Conservation (phyloP, 805 yeast species). For the Lachancea sp. region DNA sequence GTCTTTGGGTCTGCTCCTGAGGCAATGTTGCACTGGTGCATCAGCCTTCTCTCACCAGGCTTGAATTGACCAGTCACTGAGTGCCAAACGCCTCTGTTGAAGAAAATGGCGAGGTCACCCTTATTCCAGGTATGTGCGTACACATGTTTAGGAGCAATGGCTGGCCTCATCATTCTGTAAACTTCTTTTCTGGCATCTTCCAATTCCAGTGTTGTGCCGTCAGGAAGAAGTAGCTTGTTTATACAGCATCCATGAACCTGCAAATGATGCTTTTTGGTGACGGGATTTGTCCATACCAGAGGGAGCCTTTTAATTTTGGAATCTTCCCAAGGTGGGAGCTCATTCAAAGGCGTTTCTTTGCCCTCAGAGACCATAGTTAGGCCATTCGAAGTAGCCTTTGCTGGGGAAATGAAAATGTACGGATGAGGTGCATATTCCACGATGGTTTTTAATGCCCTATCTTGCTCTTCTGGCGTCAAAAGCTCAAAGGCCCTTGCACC, state of each 20-base stretch:
- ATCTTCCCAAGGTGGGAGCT: constrained; percentile 80
- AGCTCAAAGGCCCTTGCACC: constrained; percentile 73
- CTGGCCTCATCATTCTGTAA: constrained; percentile 77
- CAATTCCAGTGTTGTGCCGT: constrained; percentile 56
- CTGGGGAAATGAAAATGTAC: constrained; percentile 74
- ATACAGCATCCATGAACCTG: constrained; percentile 90
- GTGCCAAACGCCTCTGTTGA: constrained; percentile 87
- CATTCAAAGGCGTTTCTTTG: constrained; percentile 57
- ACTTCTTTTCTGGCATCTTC: constrained; percentile 69
- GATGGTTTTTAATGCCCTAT: constrained; percentile 67
- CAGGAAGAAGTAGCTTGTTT: constrained; percentile 47
- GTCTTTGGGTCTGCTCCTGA: constrained; percentile 59
- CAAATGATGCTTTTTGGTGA: constrained; percentile 72
- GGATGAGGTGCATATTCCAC: constrained; percentile 93
- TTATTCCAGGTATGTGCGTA: constrained; percentile 78
- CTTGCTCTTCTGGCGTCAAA: constrained; percentile 62
- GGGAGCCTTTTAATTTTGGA: constrained; percentile 72
- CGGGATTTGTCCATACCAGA: constrained; percentile 88
- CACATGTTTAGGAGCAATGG: constrained; percentile 64
- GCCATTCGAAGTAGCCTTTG: constrained; percentile 80
- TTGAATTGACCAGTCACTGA: constrained; percentile 86
- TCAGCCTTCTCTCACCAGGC: constrained; percentile 69
- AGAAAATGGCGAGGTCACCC: constrained; percentile 83
- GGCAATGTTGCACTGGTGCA: constrained; percentile 94
- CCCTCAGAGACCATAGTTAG: constrained; percentile 79